phyloP scores from a whole-genome alignment of 345 rosid species.

The Rhodomyrtus tomentosa region DNA sequence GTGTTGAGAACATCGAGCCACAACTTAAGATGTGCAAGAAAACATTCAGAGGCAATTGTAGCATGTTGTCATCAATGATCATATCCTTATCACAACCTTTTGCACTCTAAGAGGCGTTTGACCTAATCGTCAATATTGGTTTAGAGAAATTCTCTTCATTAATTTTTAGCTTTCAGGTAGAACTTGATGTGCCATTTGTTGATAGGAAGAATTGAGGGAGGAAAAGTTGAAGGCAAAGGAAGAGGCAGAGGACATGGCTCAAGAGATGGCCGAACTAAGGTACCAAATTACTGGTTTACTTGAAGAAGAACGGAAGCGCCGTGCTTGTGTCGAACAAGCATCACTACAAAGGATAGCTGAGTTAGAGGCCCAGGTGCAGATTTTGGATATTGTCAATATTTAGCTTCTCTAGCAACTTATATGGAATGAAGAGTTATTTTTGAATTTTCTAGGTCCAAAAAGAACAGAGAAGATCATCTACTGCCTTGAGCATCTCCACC shows the following conservation, averaged over 20 bases:
- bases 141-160: not conserved
- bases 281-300: constrained; percentile 73
- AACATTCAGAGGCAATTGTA: not conserved
- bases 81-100: not conserved
- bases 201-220: constrained; percentile 53
- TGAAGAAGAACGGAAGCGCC: constrained; percentile 87
- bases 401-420: not conserved
- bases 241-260: constrained; percentile 87
- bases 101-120: not conserved
- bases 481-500: constrained; percentile 1
- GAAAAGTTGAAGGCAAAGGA: constrained; percentile 78
- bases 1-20: not conserved
- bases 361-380: constrained; percentile 60
- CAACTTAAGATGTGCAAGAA: not conserved
- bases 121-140: not conserved
- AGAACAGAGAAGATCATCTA: constrained; percentile 9
- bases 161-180: not conserved
- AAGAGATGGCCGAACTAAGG: constrained; percentile 96
- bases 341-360: constrained; percentile 78
- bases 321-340: constrained; percentile 68
- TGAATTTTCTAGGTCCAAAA: constrained; percentile 21
- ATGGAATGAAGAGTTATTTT: not conserved
- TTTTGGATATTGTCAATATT: not conserved
- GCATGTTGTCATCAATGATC: not conserved
- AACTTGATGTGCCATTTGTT: not conserved